Evolutionary conservation across 257 asterid species (phyloP).

Genomic region (Solanum dulcamara): DNA sequence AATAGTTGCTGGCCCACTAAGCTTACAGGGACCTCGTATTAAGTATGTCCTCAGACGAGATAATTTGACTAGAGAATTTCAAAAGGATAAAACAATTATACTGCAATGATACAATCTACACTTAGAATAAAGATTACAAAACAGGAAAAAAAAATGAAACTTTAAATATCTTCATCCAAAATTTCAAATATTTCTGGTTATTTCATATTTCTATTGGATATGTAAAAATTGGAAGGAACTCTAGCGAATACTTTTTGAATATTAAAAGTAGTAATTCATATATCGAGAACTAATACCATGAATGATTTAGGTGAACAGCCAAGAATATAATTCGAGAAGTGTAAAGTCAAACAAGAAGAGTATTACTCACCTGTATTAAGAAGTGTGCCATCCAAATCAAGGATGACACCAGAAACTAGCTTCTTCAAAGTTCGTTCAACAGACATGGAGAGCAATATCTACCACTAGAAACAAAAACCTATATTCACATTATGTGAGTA

Average conservation of each 20-base stretch:
- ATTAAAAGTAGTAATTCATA: background rate
- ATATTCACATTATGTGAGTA: slow-evolving; percentile 6
- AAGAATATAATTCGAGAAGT: background rate
- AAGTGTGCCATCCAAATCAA: slow-evolving; percentile 94
- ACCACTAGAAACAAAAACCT: background rate
- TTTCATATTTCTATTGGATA: background rate
- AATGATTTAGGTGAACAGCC: background rate
- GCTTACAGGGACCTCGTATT: background rate
- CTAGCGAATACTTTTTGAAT: background rate
- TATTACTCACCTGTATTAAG: slow-evolving; percentile 63
- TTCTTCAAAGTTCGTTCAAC: slow-evolving; percentile 42
- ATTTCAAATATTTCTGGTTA: background rate
- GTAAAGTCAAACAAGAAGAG: background rate
- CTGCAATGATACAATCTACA: background rate
- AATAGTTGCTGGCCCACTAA: background rate
- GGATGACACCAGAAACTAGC: slow-evolving; percentile 62
- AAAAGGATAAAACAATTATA: background rate
- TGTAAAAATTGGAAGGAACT: background rate
- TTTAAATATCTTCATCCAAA: background rate
- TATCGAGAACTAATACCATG: background rate
- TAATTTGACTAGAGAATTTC: background rate
- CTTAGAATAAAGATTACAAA: background rate
- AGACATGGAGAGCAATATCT: slow-evolving; percentile 4
- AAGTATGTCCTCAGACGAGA: background rate
- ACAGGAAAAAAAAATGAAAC: background rate